Percentiles rank a stretch among this genome's conserved stretches.
Evolutionary conservation across 345 rosid species (phyloP).

Genomic region (Salix arbutifolia): DNA sequence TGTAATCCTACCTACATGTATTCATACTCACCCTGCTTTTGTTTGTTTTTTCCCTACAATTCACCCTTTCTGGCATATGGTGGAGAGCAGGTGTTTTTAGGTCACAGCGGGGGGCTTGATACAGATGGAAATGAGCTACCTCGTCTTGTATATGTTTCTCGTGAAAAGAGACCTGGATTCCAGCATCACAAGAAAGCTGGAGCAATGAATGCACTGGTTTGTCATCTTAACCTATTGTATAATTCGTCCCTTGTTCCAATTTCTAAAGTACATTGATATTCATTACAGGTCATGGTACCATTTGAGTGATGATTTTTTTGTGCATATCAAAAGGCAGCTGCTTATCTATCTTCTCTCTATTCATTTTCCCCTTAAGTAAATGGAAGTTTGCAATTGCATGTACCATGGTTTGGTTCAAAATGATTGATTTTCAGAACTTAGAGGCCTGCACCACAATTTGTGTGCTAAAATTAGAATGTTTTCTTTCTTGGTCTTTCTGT

Average conservation of each 20-base stretch:
- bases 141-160: conserved; percentile 98
- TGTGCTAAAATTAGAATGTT: background rate
- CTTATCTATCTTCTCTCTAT: background rate
- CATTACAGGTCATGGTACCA: background rate
- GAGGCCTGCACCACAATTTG: background rate
- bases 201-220: conserved; percentile 99
- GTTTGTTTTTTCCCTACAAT: background rate
- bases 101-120: conserved; percentile 97
- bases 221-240: conserved; percentile 20
- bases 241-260: background rate
- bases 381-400: background rate
- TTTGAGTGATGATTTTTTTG: background rate
- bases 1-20: background rate
- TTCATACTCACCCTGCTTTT: background rate
- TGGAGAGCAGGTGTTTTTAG: conserved; percentile 73
- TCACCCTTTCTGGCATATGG: conserved; percentile 1
- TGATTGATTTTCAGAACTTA: background rate
- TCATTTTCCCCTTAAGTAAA: too few species aligned
- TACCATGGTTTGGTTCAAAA: background rate
- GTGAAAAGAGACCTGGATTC: conserved; percentile 99
- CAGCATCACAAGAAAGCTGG: conserved; percentile 99
- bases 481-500: conserved; percentile 23
- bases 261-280: background rate
- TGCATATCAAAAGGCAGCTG: background rate
- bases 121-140: conserved; percentile 99